Base-by-base conservation (phyloP, 2,329 filamentous ascomycete species). In the Pseudocercospora ulei region DNA sequence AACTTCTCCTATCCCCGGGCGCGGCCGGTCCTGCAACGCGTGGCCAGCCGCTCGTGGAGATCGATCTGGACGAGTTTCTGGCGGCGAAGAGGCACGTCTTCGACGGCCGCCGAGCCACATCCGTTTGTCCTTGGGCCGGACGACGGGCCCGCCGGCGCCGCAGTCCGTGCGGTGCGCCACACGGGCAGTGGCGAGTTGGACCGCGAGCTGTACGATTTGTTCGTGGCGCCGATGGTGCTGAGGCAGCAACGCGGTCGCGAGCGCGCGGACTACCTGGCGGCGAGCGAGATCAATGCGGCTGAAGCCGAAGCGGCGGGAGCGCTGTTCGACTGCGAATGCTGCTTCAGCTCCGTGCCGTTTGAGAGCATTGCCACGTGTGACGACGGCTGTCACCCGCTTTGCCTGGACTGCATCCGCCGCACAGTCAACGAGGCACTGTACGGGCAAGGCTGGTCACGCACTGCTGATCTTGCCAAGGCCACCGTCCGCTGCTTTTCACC, bases 391-490 rank as follows among this genome's bases (percentile, higher is more conserved):
- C 83, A 90, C 62, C 73, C 82, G 56, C 70, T 88, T 38, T 90
- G 83, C 63, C 79, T 87, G 62, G 74, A 75, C 29, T 96, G 90
- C 61, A 78, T 96, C 35, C 79, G 80, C 47, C 76, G 81, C 48
- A 80, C 86, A 7, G 72, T 88, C 43, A 81, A 80, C 34, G 88
- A 96, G 58, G 86, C 87, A 1, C 67, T 96, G 0, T 96, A 93
- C 57, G 90, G 90, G 0, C 90, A 96, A 60, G 84, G 84, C 36
- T 95, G 88, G 84, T 74, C 76, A 34, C 78, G 81, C 43, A 90
- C 76, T 53, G 80, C 95, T 51, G 73, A 90, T 56, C 62, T 75
- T 17, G 71, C 77, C 42, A 75, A 70, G 23, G 82, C 82, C 23
- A 86, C 84, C 0, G 68, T 96, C 38, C 76, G 75, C 44, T 96